Conservation (phyloP, 2,329 filamentous ascomycete genomes). For the Colletotrichum graminicola region DNA sequence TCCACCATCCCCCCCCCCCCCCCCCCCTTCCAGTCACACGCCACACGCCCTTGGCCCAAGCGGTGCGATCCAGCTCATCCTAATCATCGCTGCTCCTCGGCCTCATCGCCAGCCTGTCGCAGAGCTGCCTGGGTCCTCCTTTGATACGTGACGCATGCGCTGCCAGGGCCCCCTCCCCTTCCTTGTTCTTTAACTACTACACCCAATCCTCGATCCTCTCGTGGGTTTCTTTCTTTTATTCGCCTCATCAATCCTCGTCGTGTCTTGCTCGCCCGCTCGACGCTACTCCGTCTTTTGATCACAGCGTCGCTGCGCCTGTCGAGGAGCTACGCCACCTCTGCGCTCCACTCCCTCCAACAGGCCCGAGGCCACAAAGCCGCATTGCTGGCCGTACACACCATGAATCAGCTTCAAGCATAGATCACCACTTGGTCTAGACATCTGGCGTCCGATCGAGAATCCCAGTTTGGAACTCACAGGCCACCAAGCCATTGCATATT, state of each 20-base stretch:
- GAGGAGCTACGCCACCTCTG: slow-evolving; percentile 21
- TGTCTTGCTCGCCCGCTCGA: slow-evolving; percentile 27
- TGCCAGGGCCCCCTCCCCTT: slow-evolving; percentile 41
- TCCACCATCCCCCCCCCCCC: neutral
- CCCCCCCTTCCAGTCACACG: neutral
- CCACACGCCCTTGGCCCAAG: slow-evolving; percentile 21
- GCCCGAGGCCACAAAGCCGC: slow-evolving; percentile 45
- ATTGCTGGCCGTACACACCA: slow-evolving; percentile 52
- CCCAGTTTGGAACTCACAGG: slow-evolving; percentile 17
- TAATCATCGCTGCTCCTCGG: slow-evolving; percentile 34
- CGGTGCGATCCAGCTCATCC: slow-evolving; percentile 35
- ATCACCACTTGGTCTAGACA: slow-evolving; percentile 42
- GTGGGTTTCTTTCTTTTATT: slow-evolving; percentile 28
- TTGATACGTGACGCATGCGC: slow-evolving; percentile 43
- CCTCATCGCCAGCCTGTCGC: slow-evolving; percentile 40
- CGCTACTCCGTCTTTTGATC: slow-evolving; percentile 21
- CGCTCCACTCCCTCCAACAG: slow-evolving; percentile 18
- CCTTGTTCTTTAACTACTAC: slow-evolving; percentile 36
- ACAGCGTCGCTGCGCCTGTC: slow-evolving; percentile 26
- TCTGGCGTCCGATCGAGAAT: slow-evolving; percentile 34
- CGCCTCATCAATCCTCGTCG: slow-evolving; percentile 19
- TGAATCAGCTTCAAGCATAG: slow-evolving; percentile 45
- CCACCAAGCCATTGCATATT: slow-evolving; percentile 7
- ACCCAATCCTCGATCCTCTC: slow-evolving; percentile 37
- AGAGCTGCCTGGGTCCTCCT: slow-evolving; percentile 41